Conservation (phyloP, 495 filamentous ascomycete genomes). For the Saxophila tyrrhenica region DNA sequence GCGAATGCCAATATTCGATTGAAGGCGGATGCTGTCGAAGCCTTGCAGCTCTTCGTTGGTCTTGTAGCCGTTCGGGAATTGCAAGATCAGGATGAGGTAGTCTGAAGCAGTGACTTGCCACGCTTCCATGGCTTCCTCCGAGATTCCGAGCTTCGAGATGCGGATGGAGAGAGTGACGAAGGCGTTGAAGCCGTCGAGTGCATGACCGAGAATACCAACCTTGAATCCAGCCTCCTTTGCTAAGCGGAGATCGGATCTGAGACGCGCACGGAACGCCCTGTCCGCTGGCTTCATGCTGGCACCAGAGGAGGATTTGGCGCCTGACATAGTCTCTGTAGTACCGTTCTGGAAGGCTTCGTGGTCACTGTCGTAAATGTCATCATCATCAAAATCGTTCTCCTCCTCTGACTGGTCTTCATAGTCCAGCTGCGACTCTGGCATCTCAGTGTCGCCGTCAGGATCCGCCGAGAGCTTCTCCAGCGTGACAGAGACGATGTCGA, state of each 20-base stretch:
- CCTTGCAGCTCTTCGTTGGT: slow-evolving; percentile 39
- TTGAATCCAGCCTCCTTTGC: slow-evolving; percentile 61
- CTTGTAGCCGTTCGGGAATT: slow-evolving; percentile 49
- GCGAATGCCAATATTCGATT: slow-evolving; percentile 28
- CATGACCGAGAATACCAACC: slow-evolving; percentile 49
- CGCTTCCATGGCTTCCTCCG: slow-evolving; percentile 61
- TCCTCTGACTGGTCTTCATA: slow-evolving; percentile 27
- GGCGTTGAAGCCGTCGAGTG: slow-evolving; percentile 33
- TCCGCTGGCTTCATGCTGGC: slow-evolving; percentile 13
- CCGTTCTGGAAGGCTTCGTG: slow-evolving; percentile 14
- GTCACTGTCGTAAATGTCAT: slow-evolving; percentile 18
- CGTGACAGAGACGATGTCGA: slow-evolving; percentile 28
- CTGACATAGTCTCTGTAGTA: not conserved
- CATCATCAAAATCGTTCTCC: slow-evolving; percentile 19
- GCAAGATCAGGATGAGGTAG: slow-evolving; percentile 70
- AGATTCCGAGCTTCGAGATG: slow-evolving; percentile 59
- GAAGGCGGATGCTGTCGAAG: slow-evolving; percentile 9
- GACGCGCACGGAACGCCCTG: slow-evolving; percentile 22
- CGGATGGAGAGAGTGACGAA: slow-evolving; percentile 55
- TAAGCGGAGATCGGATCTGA: slow-evolving; percentile 52
- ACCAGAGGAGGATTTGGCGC: slow-evolving; percentile 1
- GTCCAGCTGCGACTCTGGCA: slow-evolving; percentile 28
- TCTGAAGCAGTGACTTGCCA: slow-evolving; percentile 60
- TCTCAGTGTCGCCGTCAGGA: slow-evolving; percentile 26
- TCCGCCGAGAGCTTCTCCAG: slow-evolving; percentile 15